Evolutionary conservation across 768 basidiomycete species (phyloP), one percentile per base, ranked within the genome.

Genomic region (Calvatia gigantea): DNA sequence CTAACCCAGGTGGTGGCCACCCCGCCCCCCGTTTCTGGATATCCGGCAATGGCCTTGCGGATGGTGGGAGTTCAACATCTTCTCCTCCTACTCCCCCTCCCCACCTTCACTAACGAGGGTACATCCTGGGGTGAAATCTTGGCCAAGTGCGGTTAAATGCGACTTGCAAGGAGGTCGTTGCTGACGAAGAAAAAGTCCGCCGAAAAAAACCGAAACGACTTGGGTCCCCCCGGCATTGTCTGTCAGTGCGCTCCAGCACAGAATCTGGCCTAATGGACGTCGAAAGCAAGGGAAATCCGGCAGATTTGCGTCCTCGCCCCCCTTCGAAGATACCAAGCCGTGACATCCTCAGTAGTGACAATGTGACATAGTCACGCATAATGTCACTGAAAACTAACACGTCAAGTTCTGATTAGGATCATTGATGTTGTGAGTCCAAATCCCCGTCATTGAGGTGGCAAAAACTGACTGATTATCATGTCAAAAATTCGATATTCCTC

Each of bases 241-340:
- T 47, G 31, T 12, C 4, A 19, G 28, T 7, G 27, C 21, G 28
- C 41, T 39, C 45, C 29, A 19, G 44, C 23, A 14, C 12, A 55
- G 45, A 55, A 47, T 47, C 54, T 8, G 12, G 37, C 25, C 54
- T 35, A 47, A 45, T 55, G 54, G 45, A 21, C 54, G 54, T 46
- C 54, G 45, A 55, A 55, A 55, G 54, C 54, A 55, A 55, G 45
- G 33, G 45, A 47, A 55, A 47, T 47, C 21, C 17, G 35, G 39
- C 25, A 25, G 29, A 39, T 55, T 55, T 55, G 45, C 38, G 25
- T 19, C 23, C 44, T 47, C 54, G 42, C n/a, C 46, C 25, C 31
- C 33, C 45, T n/a, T 39, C 54, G 54, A 55, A 55, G 54, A 55
- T 55, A 28, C 35, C n/a, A 25, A 29, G 29, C 32, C 31, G 54